Base-by-base conservation (phyloP, 1,139 yeast genomes). In the Kodamaea suecica region DNA sequence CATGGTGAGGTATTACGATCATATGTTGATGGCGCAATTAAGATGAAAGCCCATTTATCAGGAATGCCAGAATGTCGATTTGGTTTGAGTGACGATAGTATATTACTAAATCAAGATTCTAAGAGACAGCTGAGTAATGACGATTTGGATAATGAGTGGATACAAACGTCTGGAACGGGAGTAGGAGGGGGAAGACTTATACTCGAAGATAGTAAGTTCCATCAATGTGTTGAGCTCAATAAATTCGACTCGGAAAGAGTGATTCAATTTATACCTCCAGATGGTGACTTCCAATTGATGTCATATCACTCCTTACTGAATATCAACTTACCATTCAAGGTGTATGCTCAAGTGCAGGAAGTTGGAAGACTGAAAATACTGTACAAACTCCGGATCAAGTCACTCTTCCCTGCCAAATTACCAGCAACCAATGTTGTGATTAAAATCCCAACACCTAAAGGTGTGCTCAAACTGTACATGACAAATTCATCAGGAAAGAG, bases 271-370 rank as follows among this genome's bases (percentile, higher is more conserved):
- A 70, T 82, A 9, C 95, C 95, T 4, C 95, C 97, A 1, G 97
- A 90, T 61, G 97, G 97, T 0, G 83, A 80, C 38, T 87, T 87
- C 56, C 95, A 88, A 55, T 72, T 92, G 39, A 83, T 92, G 94
- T 67, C 79, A 30, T 90, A 90, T 41, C 69, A 73, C 73, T 36
- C 70, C 58, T 43, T 52, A 11, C 65, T 78, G 48, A 78, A 80
- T 48, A 63, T 80, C 43, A 76, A 75, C 40, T 52, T 86, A 17
- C 98, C 97, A 3, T 84, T 88, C 56, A 68, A 70, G 36, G 73
- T 87, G 9, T 63, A 71, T n/a, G 84, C 94, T 1, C 64, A 70
- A 30, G 75, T 84, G 3, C 69, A 72, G 17, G 78, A 75, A 37
- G 51, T 65, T n/a, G 82, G 80, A 3, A 54, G 64, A 28, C 57